Conservation (phyloP, 1,284 basidiomycete genomes). For the Schizopora paradoxa region DNA sequence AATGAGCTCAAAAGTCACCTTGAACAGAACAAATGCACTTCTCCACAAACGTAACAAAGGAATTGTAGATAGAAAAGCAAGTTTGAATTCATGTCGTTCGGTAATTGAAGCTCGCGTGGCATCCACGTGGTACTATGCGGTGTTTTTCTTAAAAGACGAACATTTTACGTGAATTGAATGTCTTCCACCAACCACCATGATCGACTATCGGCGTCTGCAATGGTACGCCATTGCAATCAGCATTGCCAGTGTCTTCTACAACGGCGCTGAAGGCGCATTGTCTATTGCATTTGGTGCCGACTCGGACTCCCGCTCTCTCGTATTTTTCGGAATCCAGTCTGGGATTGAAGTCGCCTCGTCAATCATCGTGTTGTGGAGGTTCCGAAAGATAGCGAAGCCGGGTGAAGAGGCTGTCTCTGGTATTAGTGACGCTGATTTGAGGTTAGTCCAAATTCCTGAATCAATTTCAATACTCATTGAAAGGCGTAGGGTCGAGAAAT, state of each 20-base stretch:
- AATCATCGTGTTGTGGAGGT: slow-evolving; percentile 38
- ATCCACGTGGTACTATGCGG: no score
- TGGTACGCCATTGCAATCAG: slow-evolving; percentile 33
- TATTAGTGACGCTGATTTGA: slow-evolving; percentile 11
- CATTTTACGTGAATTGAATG: background rate
- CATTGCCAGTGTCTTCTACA: slow-evolving; percentile 28
- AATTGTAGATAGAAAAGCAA: no score
- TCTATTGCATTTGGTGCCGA: slow-evolving; percentile 42
- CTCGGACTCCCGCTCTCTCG: slow-evolving; percentile 39
- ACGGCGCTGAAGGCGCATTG: slow-evolving; percentile 33
- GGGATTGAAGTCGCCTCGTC: slow-evolving; percentile 41
- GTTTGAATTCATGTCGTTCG: no score
- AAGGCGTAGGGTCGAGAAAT: slow-evolving; percentile 35
- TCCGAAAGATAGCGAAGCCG: slow-evolving; percentile 28
- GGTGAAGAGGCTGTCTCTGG: slow-evolving; percentile 28
- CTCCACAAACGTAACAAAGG: no score
- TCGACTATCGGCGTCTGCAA: slow-evolving; percentile 28
- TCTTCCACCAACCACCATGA: slow-evolving; percentile 1
- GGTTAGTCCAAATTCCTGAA: background rate
- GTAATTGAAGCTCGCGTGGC: no score
- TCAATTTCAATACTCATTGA: background rate
- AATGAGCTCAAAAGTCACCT: no score
- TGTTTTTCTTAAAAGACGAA: no score
- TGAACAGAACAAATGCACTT: no score
- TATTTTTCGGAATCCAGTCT: slow-evolving; percentile 49